Percentiles rank a stretch among this genome's conserved stretches.
These are phyloP conservation scores for Orbilia quercus DNA, from an alignment of 2,329 filamentous ascomycete species.

Conservation along the genomic window DNA sequence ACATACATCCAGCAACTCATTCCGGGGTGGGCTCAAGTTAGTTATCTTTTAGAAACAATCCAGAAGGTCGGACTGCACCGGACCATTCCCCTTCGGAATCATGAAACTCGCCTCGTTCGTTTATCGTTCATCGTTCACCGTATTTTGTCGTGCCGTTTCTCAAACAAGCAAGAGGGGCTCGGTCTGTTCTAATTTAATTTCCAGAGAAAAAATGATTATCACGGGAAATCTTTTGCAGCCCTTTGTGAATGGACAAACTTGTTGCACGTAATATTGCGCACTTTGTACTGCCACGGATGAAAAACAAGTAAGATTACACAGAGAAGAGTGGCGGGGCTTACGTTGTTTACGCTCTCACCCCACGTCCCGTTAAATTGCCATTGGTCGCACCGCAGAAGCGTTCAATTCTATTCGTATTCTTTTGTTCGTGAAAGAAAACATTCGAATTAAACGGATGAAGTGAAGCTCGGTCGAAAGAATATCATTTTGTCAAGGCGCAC, in stretches of 20 bases:
- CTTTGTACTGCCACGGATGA: too few relatives aligned
- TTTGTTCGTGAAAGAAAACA: too few relatives aligned
- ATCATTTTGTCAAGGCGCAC: too few relatives aligned
- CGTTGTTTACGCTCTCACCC: constrained; percentile 20
- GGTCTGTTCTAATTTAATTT: constrained; percentile 28
- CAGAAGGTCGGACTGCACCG: not conserved
- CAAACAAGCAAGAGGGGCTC: constrained; percentile 42
- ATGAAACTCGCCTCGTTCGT: constrained; percentile 24
- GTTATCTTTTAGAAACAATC: constrained; percentile 17
- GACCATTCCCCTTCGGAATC: not conserved
- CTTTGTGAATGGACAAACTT: not conserved
- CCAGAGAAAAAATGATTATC: not conserved
- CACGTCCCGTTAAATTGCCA: constrained; percentile 48
- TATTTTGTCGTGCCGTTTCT: constrained; percentile 41
- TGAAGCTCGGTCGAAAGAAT: not conserved
- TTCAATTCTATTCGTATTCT: too few relatives aligned
- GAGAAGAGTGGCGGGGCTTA: constrained; percentile 48
- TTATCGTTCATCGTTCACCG: constrained; percentile 36
- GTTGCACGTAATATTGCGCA: too few relatives aligned
- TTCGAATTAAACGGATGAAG: not conserved
- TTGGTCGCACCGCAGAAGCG: too few relatives aligned
- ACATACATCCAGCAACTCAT: not conserved
- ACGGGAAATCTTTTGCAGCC: not conserved
- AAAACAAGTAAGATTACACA: too few relatives aligned
- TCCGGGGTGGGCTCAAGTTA: not conserved